These are phyloP conservation scores for Fereydounia khargensis DNA, from an alignment of 1,284 basidiomycete species.

Conservation along the genomic window DNA sequence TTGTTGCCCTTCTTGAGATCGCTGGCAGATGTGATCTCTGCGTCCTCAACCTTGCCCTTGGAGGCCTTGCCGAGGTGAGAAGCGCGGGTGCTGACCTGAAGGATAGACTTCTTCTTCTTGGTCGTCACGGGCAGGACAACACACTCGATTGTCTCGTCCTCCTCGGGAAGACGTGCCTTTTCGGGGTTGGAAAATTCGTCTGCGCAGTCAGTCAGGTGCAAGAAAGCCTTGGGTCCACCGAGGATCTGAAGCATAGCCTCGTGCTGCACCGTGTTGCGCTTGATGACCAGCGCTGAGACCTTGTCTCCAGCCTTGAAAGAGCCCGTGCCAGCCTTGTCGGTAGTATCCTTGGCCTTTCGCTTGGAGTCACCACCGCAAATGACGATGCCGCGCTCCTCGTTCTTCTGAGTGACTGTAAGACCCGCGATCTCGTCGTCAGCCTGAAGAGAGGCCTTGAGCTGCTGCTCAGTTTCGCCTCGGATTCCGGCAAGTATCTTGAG, in stretches of 20 bases:
- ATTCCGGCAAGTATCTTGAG: slow-evolving; percentile 83
- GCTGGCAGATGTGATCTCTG: slow-evolving; percentile 56
- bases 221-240: slow-evolving; percentile 22
- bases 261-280: slow-evolving; percentile 25
- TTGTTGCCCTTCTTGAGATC: slow-evolving; percentile 71
- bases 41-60: slow-evolving; percentile 51
- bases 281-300: too few relatives aligned
- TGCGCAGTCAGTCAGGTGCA: slow-evolving; percentile 67
- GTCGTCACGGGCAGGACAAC: slow-evolving; percentile 70
- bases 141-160: slow-evolving; percentile 71
- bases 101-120: slow-evolving; percentile 58
- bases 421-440: slow-evolving; percentile 73
- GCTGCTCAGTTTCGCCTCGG: slow-evolving; percentile 68
- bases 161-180: slow-evolving; percentile 65
- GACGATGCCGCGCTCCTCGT: slow-evolving; percentile 79
- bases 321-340: too few relatives aligned
- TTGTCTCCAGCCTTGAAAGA: too few relatives aligned
- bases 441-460: slow-evolving; percentile 69
- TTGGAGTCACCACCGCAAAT: slow-evolving; percentile 62
- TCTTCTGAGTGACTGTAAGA: slow-evolving; percentile 84
- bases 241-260: slow-evolving; percentile 30
- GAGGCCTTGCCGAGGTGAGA: slow-evolving; percentile 8
- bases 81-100: slow-evolving; percentile 19
- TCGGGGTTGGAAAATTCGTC: slow-evolving; percentile 68
- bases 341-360: too few relatives aligned